These are phyloP conservation scores for Chrysanthemum lavandulifolium DNA, from an alignment of 129 eudicot genomes.

Conservation along the genomic window DNA sequence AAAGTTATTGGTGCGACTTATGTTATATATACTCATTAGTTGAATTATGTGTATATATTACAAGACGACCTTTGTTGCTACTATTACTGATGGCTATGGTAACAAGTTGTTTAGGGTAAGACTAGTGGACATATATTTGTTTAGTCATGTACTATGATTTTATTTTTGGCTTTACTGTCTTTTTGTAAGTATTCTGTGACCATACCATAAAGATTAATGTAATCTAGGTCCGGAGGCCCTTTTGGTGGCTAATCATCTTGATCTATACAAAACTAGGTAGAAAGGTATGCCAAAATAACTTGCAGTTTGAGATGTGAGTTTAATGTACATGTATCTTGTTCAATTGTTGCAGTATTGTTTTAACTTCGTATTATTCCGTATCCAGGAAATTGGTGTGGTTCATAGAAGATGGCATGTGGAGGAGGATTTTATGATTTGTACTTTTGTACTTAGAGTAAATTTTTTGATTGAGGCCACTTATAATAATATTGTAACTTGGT, in stretches of 20 bases:
- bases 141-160: conserved; percentile 1
- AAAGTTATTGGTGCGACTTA: no score
- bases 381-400: conserved; percentile 95
- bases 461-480: background rate
- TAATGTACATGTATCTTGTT: background rate
- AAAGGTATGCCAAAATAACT: conserved; percentile 49
- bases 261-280: conserved; percentile 91
- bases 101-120: conserved; percentile 82
- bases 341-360: background rate
- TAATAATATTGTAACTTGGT: no score
- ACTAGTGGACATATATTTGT: background rate
- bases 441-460: conserved; percentile 56
- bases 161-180: background rate
- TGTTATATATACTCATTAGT: no score
- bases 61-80: conserved; percentile 84
- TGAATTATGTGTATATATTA: background rate
- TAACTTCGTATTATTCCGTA: conserved; percentile 12
- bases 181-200: conserved; percentile 4
- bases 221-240: conserved; percentile 79
- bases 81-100: conserved; percentile 80
- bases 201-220: background rate
- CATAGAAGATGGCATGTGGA: conserved; percentile 99
- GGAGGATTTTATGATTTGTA: conserved; percentile 88
- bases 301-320: background rate
- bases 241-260: conserved; percentile 98